Base-by-base conservation (phyloP, 1,284 basidiomycete genomes). In the Testicularia cyperi region DNA sequence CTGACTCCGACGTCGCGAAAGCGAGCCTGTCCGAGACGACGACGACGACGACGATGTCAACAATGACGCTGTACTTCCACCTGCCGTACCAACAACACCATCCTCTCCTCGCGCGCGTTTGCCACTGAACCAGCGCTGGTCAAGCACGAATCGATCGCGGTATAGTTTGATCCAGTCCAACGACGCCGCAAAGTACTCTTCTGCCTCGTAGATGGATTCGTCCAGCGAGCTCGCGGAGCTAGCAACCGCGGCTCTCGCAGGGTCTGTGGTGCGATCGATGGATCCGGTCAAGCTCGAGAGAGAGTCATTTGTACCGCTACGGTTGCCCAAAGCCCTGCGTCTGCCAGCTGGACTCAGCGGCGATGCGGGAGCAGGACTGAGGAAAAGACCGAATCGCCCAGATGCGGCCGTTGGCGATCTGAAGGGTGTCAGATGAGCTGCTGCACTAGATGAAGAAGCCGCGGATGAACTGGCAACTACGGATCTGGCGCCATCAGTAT, bases 131-230 rank as follows among this genome's bases (percentile, higher is more conserved):
- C 67, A 67, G 2, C 67, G 32, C 26, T 44, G 45, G 20, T 63
- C 56, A 19, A 69, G 35, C 1, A 49, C 12, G 5, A 23, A 45
- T 15, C 64, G 34, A 21, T 64, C 61, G 5, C 35, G 19, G 19
- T 56, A 67, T 15, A 69, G 46, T 10, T 27, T 18, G 1, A 16
- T 33, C 64, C 67, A 67, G 29, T 62, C 28, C 5, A 62, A 23
- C 12, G 44, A 38, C 2, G 53, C 48, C 0, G 53, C 53, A 16
- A 61, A 55, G 25, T 44, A 47, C 29, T 62, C 58, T 18, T 64
- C 56, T n/a, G 38, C 61, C 14, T 58, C 45, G 13, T 29, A 46
- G 16, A 42, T 20, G 10, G 33, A 21, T 18, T 35, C 36, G 14
- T 28, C 26, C 14, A 41, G 19, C 7, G 45, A 41, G 2, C 37